phyloP scores from a whole-genome alignment of 805 yeast species.

The Candida silvatica region DNA sequence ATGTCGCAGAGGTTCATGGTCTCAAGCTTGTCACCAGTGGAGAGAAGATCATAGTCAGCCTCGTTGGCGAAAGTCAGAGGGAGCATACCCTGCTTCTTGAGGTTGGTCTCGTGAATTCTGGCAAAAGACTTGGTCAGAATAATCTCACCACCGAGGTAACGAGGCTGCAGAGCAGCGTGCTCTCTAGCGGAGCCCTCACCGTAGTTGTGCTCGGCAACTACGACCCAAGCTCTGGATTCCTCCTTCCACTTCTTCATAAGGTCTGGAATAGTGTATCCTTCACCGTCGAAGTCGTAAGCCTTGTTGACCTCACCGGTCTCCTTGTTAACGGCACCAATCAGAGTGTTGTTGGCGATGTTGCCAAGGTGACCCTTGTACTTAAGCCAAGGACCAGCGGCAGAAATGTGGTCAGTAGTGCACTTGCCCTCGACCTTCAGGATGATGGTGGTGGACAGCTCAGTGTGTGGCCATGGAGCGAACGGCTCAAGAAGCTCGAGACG shows the following conservation, averaged over 20 bases:
- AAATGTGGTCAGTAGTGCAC: slow-evolving; percentile 97
- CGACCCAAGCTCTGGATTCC: slow-evolving; percentile 81
- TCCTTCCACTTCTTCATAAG: slow-evolving; percentile 93
- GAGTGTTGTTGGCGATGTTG: slow-evolving; percentile 88
- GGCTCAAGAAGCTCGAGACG: slow-evolving; percentile 90
- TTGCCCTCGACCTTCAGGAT: slow-evolving; percentile 92
- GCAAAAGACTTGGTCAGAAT: slow-evolving; percentile 93
- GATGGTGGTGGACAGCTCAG: slow-evolving; percentile 71
- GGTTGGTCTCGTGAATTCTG: slow-evolving; percentile 95
- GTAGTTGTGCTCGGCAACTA: slow-evolving; percentile 94
- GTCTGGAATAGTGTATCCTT: slow-evolving; percentile 79
- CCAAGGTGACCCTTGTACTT: slow-evolving; percentile 97
- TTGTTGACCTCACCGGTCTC: slow-evolving; percentile 95
- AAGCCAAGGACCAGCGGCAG: slow-evolving; percentile 98
- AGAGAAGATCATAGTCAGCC: slow-evolving; percentile 74
- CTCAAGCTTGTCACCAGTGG: slow-evolving; percentile 69
- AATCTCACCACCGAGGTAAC: slow-evolving; percentile 86
- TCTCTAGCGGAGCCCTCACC: slow-evolving; percentile 99
- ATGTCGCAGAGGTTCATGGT: slow-evolving; percentile 69
- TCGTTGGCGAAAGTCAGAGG: slow-evolving; percentile 91
- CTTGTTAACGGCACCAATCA: slow-evolving; percentile 94
- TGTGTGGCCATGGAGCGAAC: slow-evolving; percentile 76
- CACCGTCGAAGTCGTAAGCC: slow-evolving; percentile 81
- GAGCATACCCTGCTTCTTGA: slow-evolving; percentile 96
- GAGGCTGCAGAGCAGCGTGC: slow-evolving; percentile 94